Percentiles rank a stretch among this genome's conserved stretches.
phyloP scores from a whole-genome alignment of 2,329 filamentous ascomycete genomes.

The Fusarium praegraminearum region DNA sequence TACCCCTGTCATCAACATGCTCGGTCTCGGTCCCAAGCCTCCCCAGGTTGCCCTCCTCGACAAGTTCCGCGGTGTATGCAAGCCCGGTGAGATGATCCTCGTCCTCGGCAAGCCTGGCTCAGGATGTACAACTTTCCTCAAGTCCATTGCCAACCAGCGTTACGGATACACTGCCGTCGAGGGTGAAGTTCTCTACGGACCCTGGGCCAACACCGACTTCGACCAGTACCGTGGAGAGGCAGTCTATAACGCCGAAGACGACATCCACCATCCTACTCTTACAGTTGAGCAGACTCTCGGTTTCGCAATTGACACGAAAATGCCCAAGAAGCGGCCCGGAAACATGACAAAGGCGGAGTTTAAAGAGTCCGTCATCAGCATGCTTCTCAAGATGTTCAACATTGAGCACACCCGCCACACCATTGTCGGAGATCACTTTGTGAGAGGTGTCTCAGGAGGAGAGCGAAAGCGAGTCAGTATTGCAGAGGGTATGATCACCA shows the following conservation, averaged over 20 bases:
- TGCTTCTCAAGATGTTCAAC: conserved; percentile 91
- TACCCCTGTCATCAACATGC: conserved; percentile 70
- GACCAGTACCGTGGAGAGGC: conserved; percentile 83
- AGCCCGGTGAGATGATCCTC: conserved; percentile 89
- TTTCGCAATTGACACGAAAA: conserved; percentile 87
- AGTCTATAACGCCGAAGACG: conserved; percentile 84
- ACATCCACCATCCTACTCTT: conserved; percentile 85
- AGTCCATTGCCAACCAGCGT: conserved; percentile 75
- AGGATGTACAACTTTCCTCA: conserved; percentile 77
- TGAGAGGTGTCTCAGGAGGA: conserved; percentile 80
- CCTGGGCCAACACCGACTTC: conserved; percentile 78
- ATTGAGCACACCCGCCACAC: conserved; percentile 90
- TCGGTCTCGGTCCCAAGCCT: conserved; percentile 76
- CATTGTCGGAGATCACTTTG: conserved; percentile 83
- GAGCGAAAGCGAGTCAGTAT: conserved; percentile 80
- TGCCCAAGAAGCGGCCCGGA: conserved; percentile 81
- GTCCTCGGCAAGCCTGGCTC: conserved; percentile 83
- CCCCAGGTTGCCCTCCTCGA: conserved; percentile 79
- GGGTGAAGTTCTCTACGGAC: conserved; percentile 82
- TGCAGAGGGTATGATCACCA: conserved; percentile 83
- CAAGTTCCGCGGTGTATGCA: conserved; percentile 76
- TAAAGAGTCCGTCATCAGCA: conserved; percentile 79
- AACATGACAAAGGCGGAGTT: conserved; percentile 80
- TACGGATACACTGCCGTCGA: conserved; percentile 65
- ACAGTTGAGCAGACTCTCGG: conserved; percentile 89